Base-by-base conservation (phyloP, 495 filamentous ascomycete species). In the Chaetomium cochliodes region DNA sequence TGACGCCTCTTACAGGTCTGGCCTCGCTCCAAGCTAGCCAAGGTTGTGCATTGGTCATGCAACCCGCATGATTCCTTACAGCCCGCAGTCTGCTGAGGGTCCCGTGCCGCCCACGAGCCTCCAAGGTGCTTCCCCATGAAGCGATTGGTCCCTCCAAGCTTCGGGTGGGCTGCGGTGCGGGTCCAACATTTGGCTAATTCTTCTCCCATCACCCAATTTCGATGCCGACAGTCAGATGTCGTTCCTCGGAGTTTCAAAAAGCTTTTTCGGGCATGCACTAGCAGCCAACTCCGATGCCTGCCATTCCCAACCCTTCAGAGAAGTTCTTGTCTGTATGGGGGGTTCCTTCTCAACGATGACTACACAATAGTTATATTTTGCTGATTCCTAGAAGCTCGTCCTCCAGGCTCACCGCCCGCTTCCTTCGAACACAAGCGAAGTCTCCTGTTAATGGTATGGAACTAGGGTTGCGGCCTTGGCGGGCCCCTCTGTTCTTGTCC, bases 61-160 rank as follows among this genome's bases (percentile, higher is more conserved):
- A 22, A 42, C 44, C 20, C 60, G 60, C 60, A 62, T 62, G 50
- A 62, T 62, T 53, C 33, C 59, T 53, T 46, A 30, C 30, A 54
- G 51, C 60, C 60, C 55, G 60, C 51, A 33, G 16, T 62, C 30
- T n/a, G 60, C 22, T 44, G 60, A 44, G 60, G 60, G 53, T 62
- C 60, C 60, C 60, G 50, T 62, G 59, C 49, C 61, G 50, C 61
- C 52, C 61, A 63, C 61, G 61, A 62, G 33, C 60, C 60, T 44
- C 37, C 58, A 50, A 23, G 26, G 12, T 18, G 58, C 6, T 2
- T 28, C n/a, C 13, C 22, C 9, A 2, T n/a, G 33, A 53, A 28
- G 20, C 23, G 59, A 62, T 62, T 62, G 47, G 59, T 28, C 9
- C 20, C 11, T 42, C 49, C 3, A 2, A 15, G 20, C 22, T 20